Evolutionary conservation across 768 basidiomycete genomes (phyloP).

Genomic region (Lentinula boryana): DNA sequence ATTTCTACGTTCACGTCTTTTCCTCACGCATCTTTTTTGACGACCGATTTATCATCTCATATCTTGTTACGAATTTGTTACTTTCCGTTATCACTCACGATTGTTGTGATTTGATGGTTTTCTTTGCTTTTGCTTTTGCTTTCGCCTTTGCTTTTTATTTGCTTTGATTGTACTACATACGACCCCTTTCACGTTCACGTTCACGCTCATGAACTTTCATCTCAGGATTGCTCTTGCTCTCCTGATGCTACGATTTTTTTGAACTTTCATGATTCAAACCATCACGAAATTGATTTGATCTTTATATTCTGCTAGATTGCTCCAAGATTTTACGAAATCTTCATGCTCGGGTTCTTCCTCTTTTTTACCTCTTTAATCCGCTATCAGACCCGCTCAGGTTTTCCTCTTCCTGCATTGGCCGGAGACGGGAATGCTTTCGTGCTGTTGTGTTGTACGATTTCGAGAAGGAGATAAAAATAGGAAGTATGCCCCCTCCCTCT

Average conservation of each 20-base stretch:
- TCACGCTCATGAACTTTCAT: neutral
- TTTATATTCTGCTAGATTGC: neutral
- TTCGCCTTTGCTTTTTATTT: neutral
- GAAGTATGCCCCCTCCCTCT: constrained; percentile 1
- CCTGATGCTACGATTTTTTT: neutral
- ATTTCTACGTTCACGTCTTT: neutral
- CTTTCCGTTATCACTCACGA: neutral
- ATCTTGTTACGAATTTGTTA: neutral
- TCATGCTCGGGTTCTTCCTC: neutral
- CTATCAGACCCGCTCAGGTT: neutral
- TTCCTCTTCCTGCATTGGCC: neutral
- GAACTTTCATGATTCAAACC: neutral
- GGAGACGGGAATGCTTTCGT: neutral
- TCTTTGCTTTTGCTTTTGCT: neutral
- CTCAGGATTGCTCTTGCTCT: neutral
- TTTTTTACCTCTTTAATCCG: neutral
- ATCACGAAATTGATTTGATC: neutral
- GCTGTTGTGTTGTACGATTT: constrained; percentile 6
- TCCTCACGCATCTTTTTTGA: neutral
- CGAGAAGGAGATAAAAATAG: neutral
- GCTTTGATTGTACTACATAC: neutral
- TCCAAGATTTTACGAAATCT: neutral
- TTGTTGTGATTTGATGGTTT: neutral
- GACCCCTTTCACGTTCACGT: constrained; percentile 2
- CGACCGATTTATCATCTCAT: neutral